These are phyloP conservation scores for Colletotrichum tropicicola DNA, from an alignment of 2,329 filamentous ascomycete species.

Conservation along the genomic window DNA sequence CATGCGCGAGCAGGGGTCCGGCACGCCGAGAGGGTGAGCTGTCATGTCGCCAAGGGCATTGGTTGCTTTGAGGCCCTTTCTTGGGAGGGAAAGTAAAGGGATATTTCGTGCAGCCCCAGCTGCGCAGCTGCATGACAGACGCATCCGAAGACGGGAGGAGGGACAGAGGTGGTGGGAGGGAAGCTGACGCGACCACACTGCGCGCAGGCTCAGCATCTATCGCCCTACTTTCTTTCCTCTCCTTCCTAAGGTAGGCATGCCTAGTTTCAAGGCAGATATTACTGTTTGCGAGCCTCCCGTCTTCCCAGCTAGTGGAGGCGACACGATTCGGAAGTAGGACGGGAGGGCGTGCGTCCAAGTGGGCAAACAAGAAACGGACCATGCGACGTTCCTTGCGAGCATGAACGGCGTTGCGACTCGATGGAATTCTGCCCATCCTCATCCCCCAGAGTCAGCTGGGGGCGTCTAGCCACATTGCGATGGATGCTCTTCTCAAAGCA, in stretches of 20 bases:
- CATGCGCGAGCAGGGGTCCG: constrained; percentile 1
- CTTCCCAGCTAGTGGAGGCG: background rate
- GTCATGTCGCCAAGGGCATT: constrained; percentile 12
- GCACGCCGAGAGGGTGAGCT: constrained; percentile 3
- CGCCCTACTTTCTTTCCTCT: background rate
- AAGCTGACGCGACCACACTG: background rate
- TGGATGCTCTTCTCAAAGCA: background rate
- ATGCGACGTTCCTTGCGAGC: background rate
- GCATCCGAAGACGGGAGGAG: background rate
- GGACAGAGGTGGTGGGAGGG: background rate
- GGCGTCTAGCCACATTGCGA: background rate
- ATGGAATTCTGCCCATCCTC: background rate
- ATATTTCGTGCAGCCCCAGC: constrained; percentile 19
- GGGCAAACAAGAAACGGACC: background rate
- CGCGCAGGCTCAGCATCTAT: no score
- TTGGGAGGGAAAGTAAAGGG: background rate
- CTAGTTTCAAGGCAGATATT: no score
- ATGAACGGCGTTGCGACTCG: background rate
- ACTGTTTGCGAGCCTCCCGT: background rate
- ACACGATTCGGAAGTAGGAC: background rate
- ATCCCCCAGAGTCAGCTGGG: background rate
- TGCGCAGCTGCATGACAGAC: constrained; percentile 10
- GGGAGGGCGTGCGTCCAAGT: background rate
- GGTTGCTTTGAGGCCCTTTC: constrained; percentile 1
- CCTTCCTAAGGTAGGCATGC: background rate